These are phyloP conservation scores for Cucurbita pepo DNA, from an alignment of 306 rosid genomes.

Conservation along the genomic window DNA sequence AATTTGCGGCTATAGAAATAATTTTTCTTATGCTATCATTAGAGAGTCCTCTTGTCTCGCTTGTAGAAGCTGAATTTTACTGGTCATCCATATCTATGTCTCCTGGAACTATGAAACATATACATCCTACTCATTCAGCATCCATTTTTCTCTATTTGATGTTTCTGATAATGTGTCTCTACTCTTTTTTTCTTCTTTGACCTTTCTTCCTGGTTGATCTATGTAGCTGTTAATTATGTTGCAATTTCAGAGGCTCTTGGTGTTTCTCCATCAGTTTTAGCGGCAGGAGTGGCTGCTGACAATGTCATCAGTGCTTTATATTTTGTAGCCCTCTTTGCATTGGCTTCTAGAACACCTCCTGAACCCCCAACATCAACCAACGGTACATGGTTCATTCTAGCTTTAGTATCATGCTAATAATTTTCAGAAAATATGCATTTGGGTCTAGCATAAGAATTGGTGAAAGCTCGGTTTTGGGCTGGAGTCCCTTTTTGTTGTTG, in stretches of 20 bases:
- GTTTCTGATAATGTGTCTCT: background rate
- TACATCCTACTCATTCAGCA: background rate
- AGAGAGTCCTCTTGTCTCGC: background rate
- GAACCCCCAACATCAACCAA: slow-evolving; percentile 14
- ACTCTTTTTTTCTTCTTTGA: background rate
- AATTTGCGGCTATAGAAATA: background rate
- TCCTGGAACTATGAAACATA: background rate
- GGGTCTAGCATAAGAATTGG: background rate
- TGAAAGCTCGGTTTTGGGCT: background rate
- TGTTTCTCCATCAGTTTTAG: slow-evolving; percentile 33
- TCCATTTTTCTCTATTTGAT: background rate
- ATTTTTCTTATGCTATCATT: background rate
- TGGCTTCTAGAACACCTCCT: slow-evolving; percentile 28
- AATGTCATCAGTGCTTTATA: slow-evolving; percentile 29
- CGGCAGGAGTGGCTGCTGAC: slow-evolving; percentile 43
- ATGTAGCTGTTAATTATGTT: slow-evolving; percentile 35
- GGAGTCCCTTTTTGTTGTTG: background rate
- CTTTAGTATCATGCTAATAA: background rate
- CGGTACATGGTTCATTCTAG: slow-evolving; percentile 13
- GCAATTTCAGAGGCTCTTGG: slow-evolving; percentile 47
- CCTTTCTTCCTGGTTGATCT: slow-evolving; percentile 7
- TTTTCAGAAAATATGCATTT: background rate
- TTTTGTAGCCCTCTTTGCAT: slow-evolving; percentile 24
- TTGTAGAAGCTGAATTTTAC: background rate
- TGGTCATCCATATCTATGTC: background rate